Evolutionary conservation across 371 early-diverging fungal species (phyloP).

Genomic region (Umbelopsis sp.): DNA sequence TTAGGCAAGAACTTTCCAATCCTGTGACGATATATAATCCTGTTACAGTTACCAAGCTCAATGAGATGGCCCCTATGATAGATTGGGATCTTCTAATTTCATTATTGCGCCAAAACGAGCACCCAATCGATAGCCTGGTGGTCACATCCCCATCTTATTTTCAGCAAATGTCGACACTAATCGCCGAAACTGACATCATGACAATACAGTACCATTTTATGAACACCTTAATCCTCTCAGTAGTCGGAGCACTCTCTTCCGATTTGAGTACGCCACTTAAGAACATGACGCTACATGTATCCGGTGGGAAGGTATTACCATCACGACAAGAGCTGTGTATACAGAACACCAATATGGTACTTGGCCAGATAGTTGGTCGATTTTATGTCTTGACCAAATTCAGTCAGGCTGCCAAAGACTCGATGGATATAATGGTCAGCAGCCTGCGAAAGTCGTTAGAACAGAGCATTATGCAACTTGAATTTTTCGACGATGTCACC

Average conservation of each 20-base stretch:
- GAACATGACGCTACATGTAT: constrained; percentile 34
- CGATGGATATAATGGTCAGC: constrained; percentile 38
- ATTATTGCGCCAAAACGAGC: constrained; percentile 27
- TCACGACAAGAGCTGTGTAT: constrained; percentile 54
- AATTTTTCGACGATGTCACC: constrained; percentile 61
- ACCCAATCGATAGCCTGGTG: constrained; percentile 33
- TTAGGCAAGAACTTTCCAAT: constrained; percentile 47
- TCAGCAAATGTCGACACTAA: constrained; percentile 33
- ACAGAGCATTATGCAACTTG: constrained; percentile 36
- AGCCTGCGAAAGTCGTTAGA: constrained; percentile 30
- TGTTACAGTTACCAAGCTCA: constrained; percentile 38
- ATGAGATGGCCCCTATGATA: constrained; percentile 38
- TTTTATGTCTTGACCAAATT: constrained; percentile 54
- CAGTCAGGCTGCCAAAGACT: constrained; percentile 42
- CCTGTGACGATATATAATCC: constrained; percentile 59
- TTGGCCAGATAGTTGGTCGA: constrained; percentile 59
- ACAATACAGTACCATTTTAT: constrained; percentile 47
- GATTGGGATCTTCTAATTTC: constrained; percentile 47
- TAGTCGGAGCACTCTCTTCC: constrained; percentile 34
- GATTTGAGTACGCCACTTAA: constrained; percentile 36
- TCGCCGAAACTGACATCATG: constrained; percentile 28
- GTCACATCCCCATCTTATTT: constrained; percentile 50
- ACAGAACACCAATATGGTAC: constrained; percentile 29
- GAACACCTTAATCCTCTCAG: constrained; percentile 44
- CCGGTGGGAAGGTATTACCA: constrained; percentile 40